Evolutionary conservation across 73 alveolate genomes (phyloP).

Genomic region (Paramecium octaurelia): DNA sequence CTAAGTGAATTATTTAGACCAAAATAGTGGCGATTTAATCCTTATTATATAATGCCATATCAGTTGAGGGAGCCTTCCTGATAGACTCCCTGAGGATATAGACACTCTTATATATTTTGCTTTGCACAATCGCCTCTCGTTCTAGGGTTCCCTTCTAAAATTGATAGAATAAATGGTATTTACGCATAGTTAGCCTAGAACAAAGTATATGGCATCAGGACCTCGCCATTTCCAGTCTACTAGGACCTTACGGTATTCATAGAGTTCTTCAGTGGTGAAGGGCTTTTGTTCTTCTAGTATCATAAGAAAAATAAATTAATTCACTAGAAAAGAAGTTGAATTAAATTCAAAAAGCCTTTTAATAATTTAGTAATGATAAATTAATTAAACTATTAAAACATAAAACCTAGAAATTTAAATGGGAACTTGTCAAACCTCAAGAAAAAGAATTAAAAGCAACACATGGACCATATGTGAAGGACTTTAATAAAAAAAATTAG

Average conservation of each 20-base stretch:
- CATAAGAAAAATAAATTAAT: background rate
- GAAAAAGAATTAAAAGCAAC: background rate
- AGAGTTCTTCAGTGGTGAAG: constrained; percentile 11
- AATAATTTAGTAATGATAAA: background rate
- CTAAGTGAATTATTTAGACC: background rate
- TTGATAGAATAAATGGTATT: too few relatives aligned
- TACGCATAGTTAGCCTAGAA: background rate
- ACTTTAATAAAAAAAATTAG: background rate
- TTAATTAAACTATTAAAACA: background rate
- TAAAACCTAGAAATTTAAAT: background rate
- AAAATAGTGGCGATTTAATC: background rate
- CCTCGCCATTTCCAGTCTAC: constrained; percentile 50
- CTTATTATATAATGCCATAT: background rate
- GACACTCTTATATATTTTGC: constrained; percentile 15
- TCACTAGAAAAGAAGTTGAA: background rate
- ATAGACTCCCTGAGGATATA: background rate
- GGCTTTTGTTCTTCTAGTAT: background rate
- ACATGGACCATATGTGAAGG: background rate
- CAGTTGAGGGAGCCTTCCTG: background rate
- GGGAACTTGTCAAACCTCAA: background rate
- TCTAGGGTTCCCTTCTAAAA: background rate
- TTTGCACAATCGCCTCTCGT: background rate
- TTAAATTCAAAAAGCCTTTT: background rate
- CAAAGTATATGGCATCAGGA: background rate
- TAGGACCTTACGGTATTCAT: constrained; percentile 9